Base-by-base conservation (phyloP, 164 flowering plant genomes). In the Vitis amurensis region DNA sequence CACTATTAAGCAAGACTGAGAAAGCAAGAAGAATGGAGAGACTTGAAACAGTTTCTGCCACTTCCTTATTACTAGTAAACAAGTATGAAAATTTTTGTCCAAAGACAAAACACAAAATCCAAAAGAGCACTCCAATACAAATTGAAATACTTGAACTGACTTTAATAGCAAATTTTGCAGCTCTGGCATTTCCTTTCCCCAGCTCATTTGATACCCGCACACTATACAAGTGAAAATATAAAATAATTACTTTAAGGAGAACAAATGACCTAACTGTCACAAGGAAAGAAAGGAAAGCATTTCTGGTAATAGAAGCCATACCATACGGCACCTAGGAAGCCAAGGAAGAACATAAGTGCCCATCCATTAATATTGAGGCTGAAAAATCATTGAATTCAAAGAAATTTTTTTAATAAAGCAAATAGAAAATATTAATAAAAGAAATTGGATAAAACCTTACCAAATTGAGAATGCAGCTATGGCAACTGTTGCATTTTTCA, bases 141-240 rank as follows among this genome's bases (percentile, higher is more conserved):
- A 57, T 37, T n/a, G 77, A 74, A 9, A 37, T 73, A 11, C 66
- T 0, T 6, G 67, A 69, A 8, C 56, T 61, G 12, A 55, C 55
- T 30, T 53, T 8, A 12, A 80, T 60, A 0, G 89, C 66, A 60
- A 86, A 86, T 44, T 74, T 86, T 66, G 85, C 89, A 11, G 78
- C 82, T 65, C 56, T 80, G 3, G 83, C 69, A 63, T 71, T 82
- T 51, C 89, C 86, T 66, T 79, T 76, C 53, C 87, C 87, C 13
- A 86, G 85, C 59, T 84, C 89, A 71, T 84, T 86, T 9, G 86
- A 73, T n/a, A 84, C 86, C 9, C 86, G 71, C 17, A 83, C 83
- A 61, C 89, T 77, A 16, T 14, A 30, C 4, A 16, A 15, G 7
- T 37, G 2, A n/a, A 14, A 55, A 16, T 16, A 12, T 13, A 15